Evolutionary conservation across 2,329 filamentous ascomycete species (phyloP).

Genomic region (Fusarium foetens): DNA sequence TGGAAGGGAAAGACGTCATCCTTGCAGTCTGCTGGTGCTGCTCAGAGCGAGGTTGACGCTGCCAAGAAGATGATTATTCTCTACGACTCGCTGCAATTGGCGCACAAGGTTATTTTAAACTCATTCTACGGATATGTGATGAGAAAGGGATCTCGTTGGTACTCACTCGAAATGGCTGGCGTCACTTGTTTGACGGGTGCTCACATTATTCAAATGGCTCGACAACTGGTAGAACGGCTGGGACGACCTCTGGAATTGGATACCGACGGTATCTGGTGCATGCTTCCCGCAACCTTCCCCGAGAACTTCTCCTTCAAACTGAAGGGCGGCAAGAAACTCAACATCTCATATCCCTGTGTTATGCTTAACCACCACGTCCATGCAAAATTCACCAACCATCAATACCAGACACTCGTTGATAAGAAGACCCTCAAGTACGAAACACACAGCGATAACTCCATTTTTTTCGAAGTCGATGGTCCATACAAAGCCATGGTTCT

Average conservation of each 20-base stretch:
- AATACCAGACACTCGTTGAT: constrained; percentile 92
- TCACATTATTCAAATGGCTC: constrained; percentile 95
- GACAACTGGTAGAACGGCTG: constrained; percentile 91
- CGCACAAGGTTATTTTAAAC: constrained; percentile 99
- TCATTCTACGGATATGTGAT: constrained; percentile 99
- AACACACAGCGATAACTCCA: constrained; percentile 97
- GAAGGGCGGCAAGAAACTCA: constrained; percentile 94
- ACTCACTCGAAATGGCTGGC: constrained; percentile 99
- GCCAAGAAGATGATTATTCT: constrained; percentile 99
- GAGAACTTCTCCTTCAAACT: constrained; percentile 96
- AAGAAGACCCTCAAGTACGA: constrained; percentile 86
- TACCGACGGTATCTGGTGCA: constrained; percentile 99
- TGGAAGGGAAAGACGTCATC: constrained; percentile 97
- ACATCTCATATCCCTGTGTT: constrained; percentile 97
- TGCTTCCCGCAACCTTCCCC: constrained; percentile 93
- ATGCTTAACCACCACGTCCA: constrained; percentile 99
- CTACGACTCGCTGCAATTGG: constrained; percentile 94
- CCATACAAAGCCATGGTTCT: constrained; percentile 98
- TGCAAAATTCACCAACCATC: constrained; percentile 93
- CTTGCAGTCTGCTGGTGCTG: constrained; percentile 83
- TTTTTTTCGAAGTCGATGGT: constrained; percentile 99
- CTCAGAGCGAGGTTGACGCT: constrained; percentile 81
- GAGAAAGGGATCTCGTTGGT: constrained; percentile 98
- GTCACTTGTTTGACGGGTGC: constrained; percentile 97
- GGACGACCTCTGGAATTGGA: constrained; percentile 93